Percentiles rank a stretch among this genome's conserved stretches.
phyloP scores from a whole-genome alignment of 2,329 filamentous ascomycete genomes.

The Xylariomycetidae sp. region DNA sequence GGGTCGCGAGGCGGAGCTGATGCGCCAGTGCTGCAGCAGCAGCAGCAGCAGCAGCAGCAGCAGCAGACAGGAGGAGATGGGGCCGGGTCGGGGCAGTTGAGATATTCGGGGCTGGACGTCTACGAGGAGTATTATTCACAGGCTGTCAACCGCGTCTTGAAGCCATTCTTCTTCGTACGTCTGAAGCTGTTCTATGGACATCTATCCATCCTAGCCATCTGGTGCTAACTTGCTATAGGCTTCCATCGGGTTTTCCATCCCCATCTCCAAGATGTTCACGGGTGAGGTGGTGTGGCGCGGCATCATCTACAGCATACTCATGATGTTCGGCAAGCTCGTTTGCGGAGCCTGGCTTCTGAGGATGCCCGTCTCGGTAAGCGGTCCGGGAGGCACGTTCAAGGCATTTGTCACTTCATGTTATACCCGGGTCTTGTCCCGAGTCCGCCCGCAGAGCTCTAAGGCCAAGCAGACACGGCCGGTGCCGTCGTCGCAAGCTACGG shows the following conservation, averaged over 20 bases:
- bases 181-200: no score
- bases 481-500: slow-evolving; percentile 4
- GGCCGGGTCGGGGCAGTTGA: no score
- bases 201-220: no score
- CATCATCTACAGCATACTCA: slow-evolving; percentile 64
- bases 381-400: no score
- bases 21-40: no score
- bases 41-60: no score
- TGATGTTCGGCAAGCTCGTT: slow-evolving; percentile 56
- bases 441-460: not conserved
- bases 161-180: slow-evolving; percentile 67
- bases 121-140: slow-evolving; percentile 36
- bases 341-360: slow-evolving; percentile 55
- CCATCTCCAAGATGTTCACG: slow-evolving; percentile 63
- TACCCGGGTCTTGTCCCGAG: no score
- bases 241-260: slow-evolving; percentile 72
- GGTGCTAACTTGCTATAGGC: slow-evolving; percentile 27
- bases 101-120: slow-evolving; percentile 11
- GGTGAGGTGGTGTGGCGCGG: slow-evolving; percentile 64
- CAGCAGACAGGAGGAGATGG: no score
- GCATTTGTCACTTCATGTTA: no score
- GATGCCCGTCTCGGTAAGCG: slow-evolving; percentile 24
- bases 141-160: slow-evolving; percentile 46
- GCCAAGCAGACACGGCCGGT: slow-evolving; percentile 1
- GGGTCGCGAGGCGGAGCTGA: no score